phyloP scores from a whole-genome alignment of 148 eudicot genomes.

The Talinum fruticosum region DNA sequence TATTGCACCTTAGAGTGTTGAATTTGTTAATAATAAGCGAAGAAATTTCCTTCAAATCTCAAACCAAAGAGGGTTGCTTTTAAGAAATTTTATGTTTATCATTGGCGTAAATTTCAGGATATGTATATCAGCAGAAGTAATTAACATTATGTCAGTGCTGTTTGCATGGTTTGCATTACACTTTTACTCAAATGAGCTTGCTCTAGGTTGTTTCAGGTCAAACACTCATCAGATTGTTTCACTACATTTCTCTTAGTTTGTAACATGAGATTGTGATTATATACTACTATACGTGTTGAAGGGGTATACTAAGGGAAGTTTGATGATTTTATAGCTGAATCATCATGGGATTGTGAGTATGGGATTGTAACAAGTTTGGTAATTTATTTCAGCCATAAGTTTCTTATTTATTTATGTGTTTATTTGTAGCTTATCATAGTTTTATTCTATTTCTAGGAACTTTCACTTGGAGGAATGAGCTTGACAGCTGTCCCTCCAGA shows the following conservation, averaged over 20 bases:
- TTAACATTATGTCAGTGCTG: not conserved
- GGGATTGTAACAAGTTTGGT: no score
- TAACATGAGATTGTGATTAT: not conserved
- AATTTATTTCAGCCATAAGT: not conserved
- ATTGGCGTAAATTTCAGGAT: no score
- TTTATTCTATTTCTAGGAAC: constrained; percentile 54
- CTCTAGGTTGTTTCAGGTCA: no score
- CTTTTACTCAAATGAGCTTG: no score
- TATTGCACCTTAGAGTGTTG: no score
- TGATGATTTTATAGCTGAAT: constrained; percentile 5
- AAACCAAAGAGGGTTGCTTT: no score
- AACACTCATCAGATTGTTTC: no score
- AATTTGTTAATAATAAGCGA: no score
- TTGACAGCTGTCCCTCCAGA: constrained; percentile 68
- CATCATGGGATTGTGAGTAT: no score
- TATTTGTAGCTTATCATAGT: not conserved
- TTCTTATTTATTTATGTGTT: not conserved
- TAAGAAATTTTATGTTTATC: not conserved
- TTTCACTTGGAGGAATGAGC: constrained; percentile 65
- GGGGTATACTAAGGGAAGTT: not conserved
- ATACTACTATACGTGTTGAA: not conserved
- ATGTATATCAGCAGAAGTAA: not conserved
- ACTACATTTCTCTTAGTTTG: not conserved
- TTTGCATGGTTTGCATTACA: not conserved
- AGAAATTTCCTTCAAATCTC: no score